These are phyloP conservation scores for Apophysomyces trapeziformis DNA, from an alignment of 371 early-diverging fungal genomes.

Conservation along the genomic window DNA sequence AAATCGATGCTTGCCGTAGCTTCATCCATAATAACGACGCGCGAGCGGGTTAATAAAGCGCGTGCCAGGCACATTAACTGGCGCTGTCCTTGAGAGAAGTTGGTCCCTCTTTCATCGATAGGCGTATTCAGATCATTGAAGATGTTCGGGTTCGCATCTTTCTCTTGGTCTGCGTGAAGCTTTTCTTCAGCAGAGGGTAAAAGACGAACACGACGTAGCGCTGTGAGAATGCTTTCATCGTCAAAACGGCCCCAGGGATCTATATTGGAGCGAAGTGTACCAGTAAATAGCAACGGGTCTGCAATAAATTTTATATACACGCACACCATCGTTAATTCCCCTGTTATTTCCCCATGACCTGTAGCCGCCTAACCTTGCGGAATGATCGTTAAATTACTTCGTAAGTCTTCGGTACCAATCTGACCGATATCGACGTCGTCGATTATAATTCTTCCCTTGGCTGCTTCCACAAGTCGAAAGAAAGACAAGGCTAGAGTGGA, in stretches of 20 bases:
- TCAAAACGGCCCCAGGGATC: conserved; percentile 57
- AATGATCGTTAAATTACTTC: neutral
- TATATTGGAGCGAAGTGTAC: conserved; percentile 61
- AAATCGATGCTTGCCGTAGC: conserved; percentile 62
- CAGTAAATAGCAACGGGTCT: conserved; percentile 58
- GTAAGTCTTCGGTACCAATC: neutral
- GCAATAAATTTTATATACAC: conserved; percentile 65
- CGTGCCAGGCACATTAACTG: conserved; percentile 80
- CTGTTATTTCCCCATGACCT: neutral
- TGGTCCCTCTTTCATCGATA: conserved; percentile 68
- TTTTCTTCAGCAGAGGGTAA: conserved; percentile 28
- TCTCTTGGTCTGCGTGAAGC: neutral
- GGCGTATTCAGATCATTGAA: conserved; percentile 46
- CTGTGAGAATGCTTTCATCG: conserved; percentile 65
- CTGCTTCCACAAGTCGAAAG: conserved; percentile 57
- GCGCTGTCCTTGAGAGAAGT: conserved; percentile 77
- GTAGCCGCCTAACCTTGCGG: neutral
- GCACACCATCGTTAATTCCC: conserved; percentile 27
- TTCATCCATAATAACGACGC: conserved; percentile 57
- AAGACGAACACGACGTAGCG: conserved; percentile 54
- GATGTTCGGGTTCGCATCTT: conserved; percentile 44
- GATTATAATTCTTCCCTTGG: neutral
- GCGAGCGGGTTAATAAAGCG: conserved; percentile 55
- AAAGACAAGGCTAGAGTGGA: conserved; percentile 58
- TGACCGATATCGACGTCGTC: neutral